Evolutionary conservation across 345 rosid genomes (phyloP), one percentile per base, ranked within the genome.

Genomic region (Cochlearia excelsa): DNA sequence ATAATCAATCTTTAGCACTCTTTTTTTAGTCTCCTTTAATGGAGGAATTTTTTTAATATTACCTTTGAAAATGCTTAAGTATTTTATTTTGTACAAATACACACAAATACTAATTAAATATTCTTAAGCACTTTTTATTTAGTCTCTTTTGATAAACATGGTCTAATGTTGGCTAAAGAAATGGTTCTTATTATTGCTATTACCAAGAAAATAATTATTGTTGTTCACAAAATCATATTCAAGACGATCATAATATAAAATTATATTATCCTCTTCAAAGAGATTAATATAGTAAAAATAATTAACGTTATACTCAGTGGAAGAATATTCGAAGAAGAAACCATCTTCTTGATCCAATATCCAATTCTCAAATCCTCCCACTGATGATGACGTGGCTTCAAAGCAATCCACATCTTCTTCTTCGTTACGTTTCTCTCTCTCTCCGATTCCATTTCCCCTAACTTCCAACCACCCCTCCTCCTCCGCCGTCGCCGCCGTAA

Each of bases 401-500:
- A 30, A 71, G 65, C 65, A 23, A 43, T 57, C 66, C 54, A 1
- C 44, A 9, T 69, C 74, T 16, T 62, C 72, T 5, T 61, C 75
- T n/a, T 56, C 74, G 23, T 38, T 61, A 71, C 40, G 63, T 46
- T 53, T 43, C 70, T 54, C 60, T 45, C 6, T 39, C 63, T 79
- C 80, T 23, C 69, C 80, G 29, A 2, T 54, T 41, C 23, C 71
- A 61, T 44, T 70, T 57, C 77, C 70, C 73, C 98, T 84, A 1
- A 91, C 82, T 37, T 86, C 79, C 44, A 86, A 63, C 98, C 98
- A 91, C 30, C 74, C 85, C 70, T 44, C 47, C 2, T 44, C 46
- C 1, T 42, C 77, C 1, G 57, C 46, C 49, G 49, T 35, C 49
- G 47, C 46, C 49, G 49, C 39, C 49, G 47, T 49, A 11, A 29